A percentile compares a stretch with the other conserved stretches of the same genome.
Evolutionary conservation across 768 basidiomycete genomes (phyloP).

Genomic region (Leucocoprinus sp.): DNA sequence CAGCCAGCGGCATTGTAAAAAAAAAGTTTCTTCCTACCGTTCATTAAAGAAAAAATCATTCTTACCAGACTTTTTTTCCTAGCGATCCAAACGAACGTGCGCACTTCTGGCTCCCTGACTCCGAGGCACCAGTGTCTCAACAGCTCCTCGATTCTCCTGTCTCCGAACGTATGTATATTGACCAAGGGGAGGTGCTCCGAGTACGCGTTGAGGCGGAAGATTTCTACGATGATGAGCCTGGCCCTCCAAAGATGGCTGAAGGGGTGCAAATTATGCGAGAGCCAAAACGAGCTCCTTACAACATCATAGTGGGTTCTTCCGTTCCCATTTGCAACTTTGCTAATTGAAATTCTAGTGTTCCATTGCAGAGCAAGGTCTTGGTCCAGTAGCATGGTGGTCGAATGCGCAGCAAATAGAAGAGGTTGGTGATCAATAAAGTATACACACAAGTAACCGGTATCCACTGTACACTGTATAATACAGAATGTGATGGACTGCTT

Average conservation of each 20-base stretch:
- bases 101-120: slow-evolving; percentile 74
- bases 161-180: slow-evolving; percentile 71
- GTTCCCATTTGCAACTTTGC: neutral
- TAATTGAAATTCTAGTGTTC: slow-evolving; percentile 47
- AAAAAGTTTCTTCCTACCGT: no score
- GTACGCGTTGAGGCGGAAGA: slow-evolving; percentile 76
- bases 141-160: slow-evolving; percentile 65
- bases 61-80: neutral
- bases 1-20: slow-evolving; percentile 75
- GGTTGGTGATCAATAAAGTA: slow-evolving; percentile 19
- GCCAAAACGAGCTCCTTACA: slow-evolving; percentile 54
- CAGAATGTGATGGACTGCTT: slow-evolving; percentile 3
- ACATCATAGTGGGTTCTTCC: slow-evolving; percentile 41
- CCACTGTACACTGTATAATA: slow-evolving; percentile 2
- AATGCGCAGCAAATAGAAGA: slow-evolving; percentile 34
- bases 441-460: neutral
- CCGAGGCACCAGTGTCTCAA: slow-evolving; percentile 40
- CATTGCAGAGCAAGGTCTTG: slow-evolving; percentile 76
- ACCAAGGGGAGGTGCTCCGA: slow-evolving; percentile 66
- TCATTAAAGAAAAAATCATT: no score
- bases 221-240: slow-evolving; percentile 81
- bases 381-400: slow-evolving; percentile 72
- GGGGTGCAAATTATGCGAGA: slow-evolving; percentile 51
- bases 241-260: slow-evolving; percentile 68
- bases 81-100: slow-evolving; percentile 75